These are phyloP conservation scores for Metarhizium humberi DNA, from an alignment of 2,329 filamentous ascomycete genomes.

Conservation along the genomic window DNA sequence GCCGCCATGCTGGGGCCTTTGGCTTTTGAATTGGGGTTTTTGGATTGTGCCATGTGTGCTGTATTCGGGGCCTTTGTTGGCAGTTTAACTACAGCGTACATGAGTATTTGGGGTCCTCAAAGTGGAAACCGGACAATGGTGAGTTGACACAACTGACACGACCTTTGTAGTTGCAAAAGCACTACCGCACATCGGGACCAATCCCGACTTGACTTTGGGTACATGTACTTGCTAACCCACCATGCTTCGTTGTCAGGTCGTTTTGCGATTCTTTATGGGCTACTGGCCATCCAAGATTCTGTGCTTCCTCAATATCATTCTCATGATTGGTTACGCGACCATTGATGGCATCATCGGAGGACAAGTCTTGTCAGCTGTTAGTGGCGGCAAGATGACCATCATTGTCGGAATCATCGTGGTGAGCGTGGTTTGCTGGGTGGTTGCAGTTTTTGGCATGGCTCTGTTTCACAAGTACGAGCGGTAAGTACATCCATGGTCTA, in stretches of 20 bases:
- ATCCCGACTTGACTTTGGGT: background rate
- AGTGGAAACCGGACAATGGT: conserved; percentile 73
- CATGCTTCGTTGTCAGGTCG: conserved; percentile 27
- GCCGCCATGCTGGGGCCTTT: conserved; percentile 63
- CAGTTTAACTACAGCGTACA: conserved; percentile 64
- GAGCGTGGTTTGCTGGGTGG: conserved; percentile 62
- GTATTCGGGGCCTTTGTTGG: conserved; percentile 69
- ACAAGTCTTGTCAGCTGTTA: conserved; percentile 67
- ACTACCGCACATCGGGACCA: background rate
- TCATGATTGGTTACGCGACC: conserved; percentile 65
- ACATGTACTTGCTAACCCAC: background rate
- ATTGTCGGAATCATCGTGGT: conserved; percentile 70
- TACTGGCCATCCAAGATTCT: conserved; percentile 37
- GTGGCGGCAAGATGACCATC: conserved; percentile 53
- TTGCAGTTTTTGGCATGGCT: conserved; percentile 48
- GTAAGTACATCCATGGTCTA: conserved; percentile 6
- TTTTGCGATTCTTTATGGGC: conserved; percentile 71
- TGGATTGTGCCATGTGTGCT: conserved; percentile 62
- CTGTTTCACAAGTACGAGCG: conserved; percentile 64
- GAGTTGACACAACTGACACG: background rate
- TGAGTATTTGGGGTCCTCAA: conserved; percentile 64
- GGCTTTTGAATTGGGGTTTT: conserved; percentile 61
- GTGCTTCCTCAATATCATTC: conserved; percentile 37
- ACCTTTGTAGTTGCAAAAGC: background rate
- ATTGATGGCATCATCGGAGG: conserved; percentile 76